Evolutionary conservation across 768 basidiomycete species (phyloP), one percentile per base, ranked within the genome.

Genomic region (Boletus sensibilis): DNA sequence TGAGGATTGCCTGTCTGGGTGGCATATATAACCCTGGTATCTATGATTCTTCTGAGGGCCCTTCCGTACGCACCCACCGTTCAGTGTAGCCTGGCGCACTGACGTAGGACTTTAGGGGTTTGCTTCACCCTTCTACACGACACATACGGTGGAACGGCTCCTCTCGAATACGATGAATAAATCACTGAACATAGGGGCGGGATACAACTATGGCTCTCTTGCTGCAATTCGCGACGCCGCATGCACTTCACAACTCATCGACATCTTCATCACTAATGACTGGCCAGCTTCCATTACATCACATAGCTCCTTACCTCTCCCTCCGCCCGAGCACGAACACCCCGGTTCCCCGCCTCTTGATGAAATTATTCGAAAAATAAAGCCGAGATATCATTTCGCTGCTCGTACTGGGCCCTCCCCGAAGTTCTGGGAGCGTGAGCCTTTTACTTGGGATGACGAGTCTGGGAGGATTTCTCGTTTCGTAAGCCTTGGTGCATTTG

Each of bases 401-500:
- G 81, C 82, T 47, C 78, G 78, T 10, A 84, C 82, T 14, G 84
- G 85, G 0, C 73, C 78, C n/a, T 81, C 82, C 14, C 79, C 89
- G 0, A 81, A 79, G 51, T 99, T 97, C 69, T 98, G 95, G 94
- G 97, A 99, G 70, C 78, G 95, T 50, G 94, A 98, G 56, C 95
- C 97, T 1, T 96, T 87, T 68, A 70, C 82, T 5, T 98, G 94
- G 94, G 82, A 84, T 41, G 86, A 86, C 35, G 85, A 87, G 50
- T 75, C 76, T 27, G 81, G 78, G 20, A 81, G 92, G 33, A 74
- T 89, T 39, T 84, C 87, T 31, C 79, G 73, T 38, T 95, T 96
- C 60, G 80, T 99, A 42, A 87, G 89, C 57, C 77, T 99, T 9
- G 97, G 94, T 35, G 79, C 88, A n/a, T 91, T 98, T 68, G 94